Evolutionary conservation across 1,139 yeast genomes (phyloP).

Genomic region (Sugiyamaella novakii): DNA sequence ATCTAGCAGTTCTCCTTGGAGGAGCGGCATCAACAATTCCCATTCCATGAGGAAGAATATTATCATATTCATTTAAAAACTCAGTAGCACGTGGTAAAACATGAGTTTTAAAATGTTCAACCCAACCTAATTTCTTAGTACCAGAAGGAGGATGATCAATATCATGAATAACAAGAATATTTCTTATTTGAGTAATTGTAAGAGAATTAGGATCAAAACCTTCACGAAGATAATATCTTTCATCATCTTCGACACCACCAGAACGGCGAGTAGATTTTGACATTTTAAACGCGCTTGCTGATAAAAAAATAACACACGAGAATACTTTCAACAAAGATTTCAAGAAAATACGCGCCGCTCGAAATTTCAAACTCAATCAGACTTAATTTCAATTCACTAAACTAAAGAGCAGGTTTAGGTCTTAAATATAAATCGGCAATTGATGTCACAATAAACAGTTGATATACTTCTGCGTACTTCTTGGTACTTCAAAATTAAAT

Average conservation of each 20-base stretch:
- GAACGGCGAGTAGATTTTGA: not conserved
- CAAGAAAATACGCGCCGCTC: too few species aligned
- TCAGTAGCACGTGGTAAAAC: slow-evolving; percentile 48
- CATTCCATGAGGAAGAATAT: slow-evolving; percentile 33
- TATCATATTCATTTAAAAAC: slow-evolving; percentile 40
- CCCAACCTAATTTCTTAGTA: slow-evolving; percentile 63
- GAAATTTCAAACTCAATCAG: too few species aligned
- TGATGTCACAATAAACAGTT: too few species aligned
- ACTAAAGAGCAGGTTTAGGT: too few species aligned
- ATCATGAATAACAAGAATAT: slow-evolving; percentile 59
- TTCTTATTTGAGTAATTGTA: slow-evolving; percentile 65
- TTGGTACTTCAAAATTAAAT: too few species aligned
- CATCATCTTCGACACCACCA: slow-evolving; percentile 7
- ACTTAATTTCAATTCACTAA: too few species aligned
- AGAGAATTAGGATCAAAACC: slow-evolving; percentile 66
- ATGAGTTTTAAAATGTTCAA: slow-evolving; percentile 55
- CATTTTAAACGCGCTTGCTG: too few species aligned
- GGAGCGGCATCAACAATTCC: slow-evolving; percentile 42
- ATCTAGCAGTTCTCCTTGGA: slow-evolving; percentile 28
- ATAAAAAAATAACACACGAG: too few species aligned
- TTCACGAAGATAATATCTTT: slow-evolving; percentile 31
- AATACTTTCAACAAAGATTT: too few species aligned
- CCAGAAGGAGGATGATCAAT: slow-evolving; percentile 59
- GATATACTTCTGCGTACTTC: too few species aligned
- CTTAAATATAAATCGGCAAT: too few species aligned